phyloP scores from a whole-genome alignment of 805 yeast species.

The Candida ovalis region DNA sequence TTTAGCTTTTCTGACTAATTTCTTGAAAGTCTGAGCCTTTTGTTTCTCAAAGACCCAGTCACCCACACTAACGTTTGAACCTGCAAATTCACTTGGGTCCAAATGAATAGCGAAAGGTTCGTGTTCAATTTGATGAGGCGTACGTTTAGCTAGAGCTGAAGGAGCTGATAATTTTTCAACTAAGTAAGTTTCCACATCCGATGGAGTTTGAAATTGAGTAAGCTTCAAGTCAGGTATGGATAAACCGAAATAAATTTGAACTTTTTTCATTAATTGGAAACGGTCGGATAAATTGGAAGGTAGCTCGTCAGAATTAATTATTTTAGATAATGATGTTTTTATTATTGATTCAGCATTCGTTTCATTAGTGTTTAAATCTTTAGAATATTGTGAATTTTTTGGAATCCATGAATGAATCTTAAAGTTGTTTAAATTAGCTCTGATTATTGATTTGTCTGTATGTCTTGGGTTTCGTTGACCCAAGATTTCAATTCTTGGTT shows the following conservation, averaged over 20 bases:
- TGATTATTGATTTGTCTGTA: constrained; percentile 18
- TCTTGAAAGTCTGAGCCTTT: constrained; percentile 42
- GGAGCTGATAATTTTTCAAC: constrained; percentile 25
- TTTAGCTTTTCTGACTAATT: constrained; percentile 38
- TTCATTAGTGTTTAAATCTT: constrained; percentile 1
- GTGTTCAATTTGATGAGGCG: constrained; percentile 43
- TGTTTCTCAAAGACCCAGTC: constrained; percentile 44
- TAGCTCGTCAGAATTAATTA: neutral
- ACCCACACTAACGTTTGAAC: constrained; percentile 55
- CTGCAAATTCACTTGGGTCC: constrained; percentile 48
- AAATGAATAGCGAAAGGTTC: constrained; percentile 70
- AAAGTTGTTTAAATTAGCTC: constrained; percentile 29
- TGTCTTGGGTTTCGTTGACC: constrained; percentile 29
- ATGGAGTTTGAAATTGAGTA: constrained; percentile 37
- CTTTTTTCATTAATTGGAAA: constrained; percentile 44
- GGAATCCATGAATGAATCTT: constrained; percentile 31
- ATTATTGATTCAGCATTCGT: neutral
- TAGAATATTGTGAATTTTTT: constrained; percentile 14
- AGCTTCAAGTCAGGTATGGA: constrained; percentile 51
- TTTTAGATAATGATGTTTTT: neutral
- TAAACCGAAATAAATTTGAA: constrained; percentile 47
- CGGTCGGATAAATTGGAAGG: constrained; percentile 44
- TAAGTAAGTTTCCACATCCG: constrained; percentile 37
- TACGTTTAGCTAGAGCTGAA: neutral
- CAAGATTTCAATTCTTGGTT: constrained; percentile 24